These are phyloP conservation scores for Lumnitzera littorea DNA, from an alignment of 345 rosid species.

Conservation along the genomic window DNA sequence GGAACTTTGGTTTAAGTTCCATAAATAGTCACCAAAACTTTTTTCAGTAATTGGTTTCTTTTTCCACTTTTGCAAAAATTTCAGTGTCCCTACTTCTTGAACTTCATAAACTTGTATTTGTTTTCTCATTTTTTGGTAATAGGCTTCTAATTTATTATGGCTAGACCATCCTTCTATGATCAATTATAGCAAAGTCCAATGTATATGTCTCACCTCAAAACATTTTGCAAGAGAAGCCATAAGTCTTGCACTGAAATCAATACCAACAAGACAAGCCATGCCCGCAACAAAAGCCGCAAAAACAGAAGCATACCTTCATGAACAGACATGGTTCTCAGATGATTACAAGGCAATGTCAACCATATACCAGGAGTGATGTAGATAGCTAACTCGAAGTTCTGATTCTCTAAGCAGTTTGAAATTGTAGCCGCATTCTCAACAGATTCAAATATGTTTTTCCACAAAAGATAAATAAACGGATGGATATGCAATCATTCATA, in stretches of 20 bases:
- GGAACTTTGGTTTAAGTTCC: too few species aligned
- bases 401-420: neutral
- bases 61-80: too few species aligned
- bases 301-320: slow-evolving; percentile 68
- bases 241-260: slow-evolving; percentile 85
- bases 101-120: too few species aligned
- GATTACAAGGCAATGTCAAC: too few species aligned
- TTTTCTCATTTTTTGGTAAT: too few species aligned
- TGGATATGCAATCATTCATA: too few species aligned
- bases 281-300: slow-evolving; percentile 94
- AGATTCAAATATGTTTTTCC: neutral
- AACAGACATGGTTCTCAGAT: slow-evolving; percentile 6
- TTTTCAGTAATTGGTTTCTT: too few species aligned
- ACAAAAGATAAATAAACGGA: neutral
- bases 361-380: neutral
- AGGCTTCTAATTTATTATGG: neutral
- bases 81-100: too few species aligned
- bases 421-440: neutral
- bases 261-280: slow-evolving; percentile 74
- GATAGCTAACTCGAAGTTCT: neutral
- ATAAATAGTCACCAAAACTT: too few species aligned
- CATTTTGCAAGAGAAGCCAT: slow-evolving; percentile 65
- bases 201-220: slow-evolving; percentile 48
- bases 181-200: neutral
- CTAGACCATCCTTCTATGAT: neutral